Base-by-base conservation (phyloP, 2,329 filamentous ascomycete genomes). In the Penicillium sp. region DNA sequence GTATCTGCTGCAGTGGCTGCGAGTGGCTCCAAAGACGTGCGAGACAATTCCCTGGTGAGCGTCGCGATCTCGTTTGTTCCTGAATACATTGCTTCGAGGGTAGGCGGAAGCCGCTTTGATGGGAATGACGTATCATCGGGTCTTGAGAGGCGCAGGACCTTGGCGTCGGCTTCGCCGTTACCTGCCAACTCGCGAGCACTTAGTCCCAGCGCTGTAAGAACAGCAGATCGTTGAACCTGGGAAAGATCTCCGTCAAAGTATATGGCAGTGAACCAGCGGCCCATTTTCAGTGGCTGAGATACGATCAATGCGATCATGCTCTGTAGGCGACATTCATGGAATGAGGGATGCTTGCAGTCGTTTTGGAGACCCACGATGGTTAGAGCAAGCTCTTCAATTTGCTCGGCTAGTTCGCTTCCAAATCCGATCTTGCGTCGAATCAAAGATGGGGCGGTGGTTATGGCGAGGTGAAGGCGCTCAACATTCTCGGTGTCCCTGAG, bases 241-340 rank as follows among this genome's bases (percentile, higher is more conserved):
- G 91, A 95, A 68, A 93, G 91, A 65, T 99, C 93, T 13, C 91
- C 91, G 35, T 89, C 86, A 65, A 96, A 97, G 65, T 93, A 95
- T 0, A 87, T 86, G 49, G 84, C 83, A 3, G 87, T 83, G 50
- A 95, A 88, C 86, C 89, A 95, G 12, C 83, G 87, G 0, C 84
- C 91, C 80, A 96, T 89, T 44, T 80, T 78, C 41, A 81, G 74
- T 0, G 93, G 89, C 56, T 88, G 82, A 0, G 88, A 84, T 2
- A 93, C 77, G 0, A 95, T 75, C 7, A 95, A 72, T 0, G 91
- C 87, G 37, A 96, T 83, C 75, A 99, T 85, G 12, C 85, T 84
- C 66, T 95, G 86, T 3, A 93, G 75, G 14, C 85, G 82, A 50
- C 89, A 75, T 53, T 89, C 81, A 52, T 86, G 76, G 64, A 97